These are phyloP conservation scores for Colletotrichum sojae DNA, from an alignment of 2,329 filamentous ascomycete genomes.

Conservation along the genomic window DNA sequence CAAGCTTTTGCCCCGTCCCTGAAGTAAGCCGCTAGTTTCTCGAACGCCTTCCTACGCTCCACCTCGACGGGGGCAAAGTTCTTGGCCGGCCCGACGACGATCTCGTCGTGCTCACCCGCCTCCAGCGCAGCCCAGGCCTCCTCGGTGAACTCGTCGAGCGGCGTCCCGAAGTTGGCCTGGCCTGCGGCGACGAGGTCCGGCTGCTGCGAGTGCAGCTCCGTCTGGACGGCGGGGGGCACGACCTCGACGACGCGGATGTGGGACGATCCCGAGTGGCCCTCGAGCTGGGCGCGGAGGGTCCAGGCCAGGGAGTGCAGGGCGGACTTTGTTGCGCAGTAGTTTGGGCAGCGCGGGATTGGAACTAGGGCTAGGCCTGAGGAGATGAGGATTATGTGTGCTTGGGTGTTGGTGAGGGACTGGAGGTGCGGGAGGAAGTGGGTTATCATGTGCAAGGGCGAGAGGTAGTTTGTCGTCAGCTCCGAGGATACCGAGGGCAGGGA, in stretches of 20 bases:
- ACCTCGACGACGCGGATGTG: conserved; percentile 62
- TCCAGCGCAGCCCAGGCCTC: conserved; percentile 60
- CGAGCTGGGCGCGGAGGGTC: conserved; percentile 59
- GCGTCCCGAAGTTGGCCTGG: conserved; percentile 52
- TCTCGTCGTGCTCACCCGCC: conserved; percentile 55
- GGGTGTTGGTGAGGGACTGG: conserved; percentile 41
- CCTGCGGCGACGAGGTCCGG: conserved; percentile 52
- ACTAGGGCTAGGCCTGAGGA: conserved; percentile 63
- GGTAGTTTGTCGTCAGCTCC: conserved; percentile 65
- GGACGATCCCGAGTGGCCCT: conserved; percentile 48
- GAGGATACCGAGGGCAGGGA: conserved; percentile 53
- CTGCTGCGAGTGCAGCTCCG: conserved; percentile 64
- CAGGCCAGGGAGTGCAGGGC: conserved; percentile 64
- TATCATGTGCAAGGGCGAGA: conserved; percentile 59
- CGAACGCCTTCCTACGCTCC: conserved; percentile 24
- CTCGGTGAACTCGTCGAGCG: conserved; percentile 57
- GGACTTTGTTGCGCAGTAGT: conserved; percentile 68
- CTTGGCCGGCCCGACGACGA: conserved; percentile 39
- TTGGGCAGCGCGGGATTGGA: conserved; percentile 60
- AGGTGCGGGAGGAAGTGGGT: conserved; percentile 63
- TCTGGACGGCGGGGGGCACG: conserved; percentile 61
- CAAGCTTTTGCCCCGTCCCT: conserved; percentile 13
- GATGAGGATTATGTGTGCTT: conserved; percentile 50
- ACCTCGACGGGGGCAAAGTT: conserved; percentile 32
- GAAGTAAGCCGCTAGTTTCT: conserved; percentile 21